These are phyloP conservation scores for Apiospora phragmitis DNA, from an alignment of 2,329 filamentous ascomycete species.

Conservation along the genomic window DNA sequence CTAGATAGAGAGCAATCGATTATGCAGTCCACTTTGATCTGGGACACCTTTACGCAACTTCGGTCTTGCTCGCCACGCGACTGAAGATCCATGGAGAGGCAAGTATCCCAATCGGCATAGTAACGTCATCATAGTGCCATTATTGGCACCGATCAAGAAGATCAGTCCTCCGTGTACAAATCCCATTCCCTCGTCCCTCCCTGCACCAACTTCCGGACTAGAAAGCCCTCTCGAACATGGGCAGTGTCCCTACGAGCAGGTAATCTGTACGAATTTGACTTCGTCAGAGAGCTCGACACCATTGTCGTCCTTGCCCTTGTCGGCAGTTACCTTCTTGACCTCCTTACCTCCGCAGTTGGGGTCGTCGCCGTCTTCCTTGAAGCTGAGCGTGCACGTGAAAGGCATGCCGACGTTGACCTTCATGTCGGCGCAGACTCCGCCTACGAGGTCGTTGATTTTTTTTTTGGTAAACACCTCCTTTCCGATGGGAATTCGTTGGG, in stretches of 20 bases:
- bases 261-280: not conserved
- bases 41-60: too few relatives aligned
- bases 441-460: not conserved
- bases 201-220: too few relatives aligned
- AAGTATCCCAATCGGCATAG: too few relatives aligned
- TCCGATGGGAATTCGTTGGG: not conserved
- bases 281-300: not conserved
- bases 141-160: too few relatives aligned
- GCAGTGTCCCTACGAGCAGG: not conserved
- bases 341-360: not conserved
- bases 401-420: not conserved
- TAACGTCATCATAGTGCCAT: too few relatives aligned
- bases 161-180: too few relatives aligned
- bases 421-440: not conserved
- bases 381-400: not conserved
- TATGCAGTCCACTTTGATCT: not conserved
- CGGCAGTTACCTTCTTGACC: not conserved
- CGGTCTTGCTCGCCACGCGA: too few relatives aligned
- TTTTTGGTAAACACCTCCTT: not conserved
- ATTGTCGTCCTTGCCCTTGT: not conserved
- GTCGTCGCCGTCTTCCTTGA: not conserved
- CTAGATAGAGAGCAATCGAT: not conserved
- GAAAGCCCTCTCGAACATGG: not conserved
- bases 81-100: too few relatives aligned
- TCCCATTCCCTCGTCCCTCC: too few relatives aligned